phyloP scores from a whole-genome alignment of 2,329 filamentous ascomycete genomes.

The Endocalyx cinctus region DNA sequence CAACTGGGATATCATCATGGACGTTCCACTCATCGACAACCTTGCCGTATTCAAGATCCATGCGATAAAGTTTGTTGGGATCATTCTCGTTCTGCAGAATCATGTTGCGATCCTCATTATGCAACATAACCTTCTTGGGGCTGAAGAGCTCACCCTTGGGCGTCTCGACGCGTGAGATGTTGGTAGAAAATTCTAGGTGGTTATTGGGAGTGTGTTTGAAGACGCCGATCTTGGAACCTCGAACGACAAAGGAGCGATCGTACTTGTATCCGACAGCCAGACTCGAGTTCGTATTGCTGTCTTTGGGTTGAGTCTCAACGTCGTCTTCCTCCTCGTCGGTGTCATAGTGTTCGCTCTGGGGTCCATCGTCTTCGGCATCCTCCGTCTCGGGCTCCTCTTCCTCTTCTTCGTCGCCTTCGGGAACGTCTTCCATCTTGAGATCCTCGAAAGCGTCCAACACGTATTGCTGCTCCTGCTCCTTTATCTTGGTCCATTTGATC shows the following conservation, averaged over 20 bases:
- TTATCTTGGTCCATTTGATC: conserved; percentile 88
- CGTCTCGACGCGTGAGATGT: conserved; percentile 92
- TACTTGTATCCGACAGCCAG: conserved; percentile 96
- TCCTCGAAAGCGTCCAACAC: conserved; percentile 95
- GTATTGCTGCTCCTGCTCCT: conserved; percentile 89
- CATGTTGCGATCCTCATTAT: conserved; percentile 84
- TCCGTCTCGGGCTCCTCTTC: conserved; percentile 52
- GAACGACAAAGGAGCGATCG: conserved; percentile 93
- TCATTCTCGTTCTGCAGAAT: conserved; percentile 79
- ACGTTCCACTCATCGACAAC: conserved; percentile 99
- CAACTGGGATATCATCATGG: conserved; percentile 90
- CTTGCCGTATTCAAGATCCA: conserved; percentile 97
- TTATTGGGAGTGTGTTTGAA: conserved; percentile 96
- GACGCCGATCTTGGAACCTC: conserved; percentile 96
- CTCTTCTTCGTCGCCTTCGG: conserved; percentile 47
- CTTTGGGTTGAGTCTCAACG: conserved; percentile 59
- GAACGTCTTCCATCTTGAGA: conserved; percentile 80
- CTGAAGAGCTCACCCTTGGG: conserved; percentile 83
- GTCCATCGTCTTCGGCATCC: conserved; percentile 58
- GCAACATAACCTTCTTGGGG: conserved; percentile 95
- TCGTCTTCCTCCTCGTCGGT: conserved; percentile 76
- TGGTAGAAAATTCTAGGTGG: conserved; percentile 91
- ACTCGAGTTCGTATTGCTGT: conserved; percentile 86
- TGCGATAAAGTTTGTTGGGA: conserved; percentile 87
- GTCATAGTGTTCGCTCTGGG: conserved; percentile 65